Base-by-base conservation (phyloP, 179 eudicot genomes). In the Dionaea muscipula region DNA sequence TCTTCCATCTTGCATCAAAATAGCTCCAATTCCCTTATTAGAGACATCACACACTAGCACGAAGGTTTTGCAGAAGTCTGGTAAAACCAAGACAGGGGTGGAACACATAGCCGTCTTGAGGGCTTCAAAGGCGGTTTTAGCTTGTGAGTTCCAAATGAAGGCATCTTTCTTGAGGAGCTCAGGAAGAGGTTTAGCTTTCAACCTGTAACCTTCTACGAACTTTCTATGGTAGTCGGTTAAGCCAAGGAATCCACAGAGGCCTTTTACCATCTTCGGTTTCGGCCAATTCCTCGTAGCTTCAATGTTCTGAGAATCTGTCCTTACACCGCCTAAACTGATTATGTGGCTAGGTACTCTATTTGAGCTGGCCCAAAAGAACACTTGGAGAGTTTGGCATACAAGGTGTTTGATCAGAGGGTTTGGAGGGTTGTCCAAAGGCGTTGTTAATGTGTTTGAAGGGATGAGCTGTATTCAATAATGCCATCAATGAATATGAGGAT, bases 401-500 rank as follows among this genome's bases (percentile, higher is more conserved):
- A 15, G 12, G 0, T 12, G 3, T 15, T 39, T 15, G 0, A 0
- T 39, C 17, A 1, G 12, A 15, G 10, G 8, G 5, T 11, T 31
- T n/a, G n/a, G n/a, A 31, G 10, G 35, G 35, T 31, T 11, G 5
- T 1, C 35, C 35, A 4, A 11, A 31, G 35, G 10, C 10, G 35
- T 4, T 31, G 5, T 31, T 4, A 11, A 31, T 28, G 35, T 4
- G 8, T 31, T 11, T 31, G 8, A 6, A 6, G 10, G 35, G 1
- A 31, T 31, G 35, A 11, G 10, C 35, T 31, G 10, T 4, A 31
- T 6, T 4, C 35, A 6, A 31, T 4, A 4, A 31, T 31, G 10
- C 10, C 33, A 35, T 48, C 45, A 26, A 60, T 48, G 47, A 49
- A 60, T 4, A 37, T 21, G 9, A 60, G 44, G 12, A 48, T 25